A percentile compares a stretch with the other conserved stretches of the same genome.
Evolutionary conservation across 495 filamentous ascomycete species (phyloP).

Genomic region (Venustampulla echinocandica): DNA sequence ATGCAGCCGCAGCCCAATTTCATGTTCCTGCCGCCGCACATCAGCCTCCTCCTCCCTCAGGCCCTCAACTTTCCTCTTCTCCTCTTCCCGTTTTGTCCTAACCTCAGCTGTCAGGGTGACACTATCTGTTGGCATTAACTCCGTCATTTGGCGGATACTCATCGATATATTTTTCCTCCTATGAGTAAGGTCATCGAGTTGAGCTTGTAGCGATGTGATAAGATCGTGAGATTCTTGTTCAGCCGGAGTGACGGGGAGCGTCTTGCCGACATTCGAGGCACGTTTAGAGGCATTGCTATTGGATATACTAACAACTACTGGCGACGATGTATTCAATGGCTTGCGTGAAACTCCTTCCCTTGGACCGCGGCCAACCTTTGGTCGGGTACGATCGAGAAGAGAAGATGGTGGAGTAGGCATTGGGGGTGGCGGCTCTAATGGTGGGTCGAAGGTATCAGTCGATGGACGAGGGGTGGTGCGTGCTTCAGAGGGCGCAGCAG

Average conservation of each 20-base stretch:
- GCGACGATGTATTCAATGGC: conserved; percentile 14
- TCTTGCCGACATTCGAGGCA: conserved; percentile 34
- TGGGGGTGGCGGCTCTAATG: conserved; percentile 9
- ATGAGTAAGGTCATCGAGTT: conserved; percentile 53
- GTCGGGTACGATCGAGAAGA: conserved; percentile 16
- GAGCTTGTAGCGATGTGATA: conserved; percentile 57
- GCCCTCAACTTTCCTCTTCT: conserved; percentile 62
- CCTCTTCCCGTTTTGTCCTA: conserved; percentile 45
- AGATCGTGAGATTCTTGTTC: conserved; percentile 49
- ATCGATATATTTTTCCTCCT: conserved; percentile 63
- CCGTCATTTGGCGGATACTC: conserved; percentile 64
- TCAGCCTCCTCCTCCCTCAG: conserved; percentile 70
- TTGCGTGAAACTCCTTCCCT: conserved; percentile 11
- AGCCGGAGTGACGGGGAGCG: conserved; percentile 48
- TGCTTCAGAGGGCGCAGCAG: conserved; percentile 51
- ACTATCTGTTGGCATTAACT: conserved; percentile 48
- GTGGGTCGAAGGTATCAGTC: conserved; percentile 25
- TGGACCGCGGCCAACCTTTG: conserved; percentile 8
- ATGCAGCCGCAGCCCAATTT: conserved; percentile 74
- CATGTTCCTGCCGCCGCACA: conserved; percentile 72
- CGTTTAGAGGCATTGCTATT: conserved; percentile 4
- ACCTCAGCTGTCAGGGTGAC: conserved; percentile 37
- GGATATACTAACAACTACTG: conserved; percentile 21
- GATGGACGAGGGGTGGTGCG: conserved; percentile 46
- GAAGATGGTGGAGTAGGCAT: conserved; percentile 15